phyloP scores from a whole-genome alignment of 2,329 filamentous ascomycete genomes.

The Xylaria sp. region DNA sequence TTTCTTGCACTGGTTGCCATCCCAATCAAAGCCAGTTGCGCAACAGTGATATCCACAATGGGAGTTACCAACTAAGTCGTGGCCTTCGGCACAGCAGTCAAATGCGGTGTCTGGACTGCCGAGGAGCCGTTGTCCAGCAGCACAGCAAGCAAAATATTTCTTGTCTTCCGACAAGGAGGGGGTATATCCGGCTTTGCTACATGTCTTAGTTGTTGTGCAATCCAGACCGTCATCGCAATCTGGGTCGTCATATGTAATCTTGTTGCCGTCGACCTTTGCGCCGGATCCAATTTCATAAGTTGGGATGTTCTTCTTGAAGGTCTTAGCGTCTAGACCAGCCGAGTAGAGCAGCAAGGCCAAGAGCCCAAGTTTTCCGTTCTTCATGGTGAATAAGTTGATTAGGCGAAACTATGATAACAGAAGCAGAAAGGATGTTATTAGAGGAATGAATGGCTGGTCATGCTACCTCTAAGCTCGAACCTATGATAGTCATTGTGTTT shows the following conservation, averaged over 20 bases:
- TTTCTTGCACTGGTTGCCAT: conserved; percentile 29
- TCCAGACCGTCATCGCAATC: conserved; percentile 25
- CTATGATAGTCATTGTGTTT: background rate
- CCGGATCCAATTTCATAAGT: conserved; percentile 31
- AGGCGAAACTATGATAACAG: background rate
- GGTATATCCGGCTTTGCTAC: conserved; percentile 22
- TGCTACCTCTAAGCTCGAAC: background rate
- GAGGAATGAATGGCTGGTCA: conserved; percentile 8
- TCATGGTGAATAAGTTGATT: conserved; percentile 24
- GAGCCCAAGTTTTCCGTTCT: conserved; percentile 24
- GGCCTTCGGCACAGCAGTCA: conserved; percentile 35
- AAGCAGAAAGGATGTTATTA: background rate
- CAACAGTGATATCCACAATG: conserved; percentile 33
- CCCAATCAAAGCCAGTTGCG: conserved; percentile 28
- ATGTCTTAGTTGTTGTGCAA: conserved; percentile 21
- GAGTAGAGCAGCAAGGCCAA: conserved; percentile 21
- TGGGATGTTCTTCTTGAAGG: conserved; percentile 26
- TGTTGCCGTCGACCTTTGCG: conserved; percentile 23
- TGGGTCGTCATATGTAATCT: conserved; percentile 28
- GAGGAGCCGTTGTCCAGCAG: conserved; percentile 28
- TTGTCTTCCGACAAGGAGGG: conserved; percentile 29
- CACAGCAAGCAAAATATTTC: conserved; percentile 36
- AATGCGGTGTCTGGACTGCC: conserved; percentile 31
- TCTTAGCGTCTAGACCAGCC: conserved; percentile 19
- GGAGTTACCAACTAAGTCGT: conserved; percentile 28